These are phyloP conservation scores for Tetracladium maxilliforme DNA, from an alignment of 2,329 filamentous ascomycete genomes.

Conservation along the genomic window DNA sequence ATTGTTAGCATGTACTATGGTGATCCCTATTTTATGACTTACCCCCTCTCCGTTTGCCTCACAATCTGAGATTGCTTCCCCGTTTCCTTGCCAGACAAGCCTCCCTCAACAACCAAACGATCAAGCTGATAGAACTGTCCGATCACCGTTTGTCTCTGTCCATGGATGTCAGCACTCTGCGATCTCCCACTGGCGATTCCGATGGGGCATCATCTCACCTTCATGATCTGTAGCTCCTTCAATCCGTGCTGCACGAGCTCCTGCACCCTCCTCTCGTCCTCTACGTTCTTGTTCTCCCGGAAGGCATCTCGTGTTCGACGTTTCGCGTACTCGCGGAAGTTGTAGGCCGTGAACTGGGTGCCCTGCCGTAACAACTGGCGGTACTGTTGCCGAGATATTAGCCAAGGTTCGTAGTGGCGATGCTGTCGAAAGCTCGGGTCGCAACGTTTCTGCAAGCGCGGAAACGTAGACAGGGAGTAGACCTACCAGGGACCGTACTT, in stretches of 20 bases:
- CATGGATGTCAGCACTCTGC: constrained; percentile 2
- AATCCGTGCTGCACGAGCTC: constrained; percentile 80
- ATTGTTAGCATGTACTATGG: no score
- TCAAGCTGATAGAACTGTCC: constrained; percentile 93
- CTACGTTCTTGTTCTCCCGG: constrained; percentile 58
- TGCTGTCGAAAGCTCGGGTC: no score
- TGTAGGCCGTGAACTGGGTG: constrained; percentile 81
- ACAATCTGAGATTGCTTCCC: constrained; percentile 51
- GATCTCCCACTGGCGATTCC: background rate
- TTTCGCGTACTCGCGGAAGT: constrained; percentile 93
- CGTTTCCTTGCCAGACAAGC: constrained; percentile 53
- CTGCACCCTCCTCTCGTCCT: constrained; percentile 65
- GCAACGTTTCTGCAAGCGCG: no score
- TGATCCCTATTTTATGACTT: no score
- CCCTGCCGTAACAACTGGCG: constrained; percentile 81
- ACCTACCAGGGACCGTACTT: no score
- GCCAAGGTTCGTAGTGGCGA: no score
- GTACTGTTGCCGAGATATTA: no score
- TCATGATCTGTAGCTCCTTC: constrained; percentile 76
- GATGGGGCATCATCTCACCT: constrained; percentile 42
- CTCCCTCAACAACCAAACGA: constrained; percentile 79
- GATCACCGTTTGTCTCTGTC: constrained; percentile 83
- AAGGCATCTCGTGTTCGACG: constrained; percentile 86
- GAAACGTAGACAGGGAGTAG: no score
- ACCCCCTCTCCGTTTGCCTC: constrained; percentile 71